Base-by-base conservation (phyloP, 2,329 filamentous ascomycete genomes). In the Calonectria hawksworthii region DNA sequence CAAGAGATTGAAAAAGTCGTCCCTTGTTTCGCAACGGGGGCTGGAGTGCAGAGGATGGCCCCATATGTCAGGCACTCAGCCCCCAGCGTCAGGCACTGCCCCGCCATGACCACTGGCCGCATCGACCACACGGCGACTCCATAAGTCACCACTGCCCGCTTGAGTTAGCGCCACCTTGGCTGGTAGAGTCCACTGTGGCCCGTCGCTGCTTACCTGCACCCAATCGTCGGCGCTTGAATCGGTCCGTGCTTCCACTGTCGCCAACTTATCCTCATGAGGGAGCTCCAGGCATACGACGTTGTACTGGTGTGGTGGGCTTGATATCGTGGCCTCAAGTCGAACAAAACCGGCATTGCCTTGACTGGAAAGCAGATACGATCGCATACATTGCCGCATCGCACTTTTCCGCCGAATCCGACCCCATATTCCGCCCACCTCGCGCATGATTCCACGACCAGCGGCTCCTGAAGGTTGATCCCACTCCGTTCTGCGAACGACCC, bases 11-110 rank as follows among this genome's bases (percentile, higher is more conserved):
- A 80, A 84, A 84, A 84, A 84, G 80, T 80, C 77, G 78, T 79
- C 78, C 78, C 76, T 75, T 73, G 80, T 79, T 76, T 79, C 80
- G 77, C 70, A 78, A 77, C 70, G 74, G 74, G 75, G 78, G 68
- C 75, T 76, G 64, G 78, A 77, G 75, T 78, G 77, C 75, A 70
- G 67, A 70, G 13, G 30, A 68, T 75, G 75, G 82, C 83, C 83
- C 76, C 74, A 80, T 75, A 80, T 81, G 73, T 84, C 83, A 84
- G 83, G 83, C 83, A 84, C 67, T 78, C 82, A 82, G 68, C 21
- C 52, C 59, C 63, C 73, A 30, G 38, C 71, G 72, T 70, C 64
- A 76, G 70, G 67, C 74, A 70, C 52, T 64, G 74, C 59, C 75
- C 73, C 74, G 71, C 75, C 70, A 67, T 74, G 47, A 41, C 75